Evolutionary conservation across 805 yeast genomes (phyloP).

Genomic region (Yueomyces sinensis): DNA sequence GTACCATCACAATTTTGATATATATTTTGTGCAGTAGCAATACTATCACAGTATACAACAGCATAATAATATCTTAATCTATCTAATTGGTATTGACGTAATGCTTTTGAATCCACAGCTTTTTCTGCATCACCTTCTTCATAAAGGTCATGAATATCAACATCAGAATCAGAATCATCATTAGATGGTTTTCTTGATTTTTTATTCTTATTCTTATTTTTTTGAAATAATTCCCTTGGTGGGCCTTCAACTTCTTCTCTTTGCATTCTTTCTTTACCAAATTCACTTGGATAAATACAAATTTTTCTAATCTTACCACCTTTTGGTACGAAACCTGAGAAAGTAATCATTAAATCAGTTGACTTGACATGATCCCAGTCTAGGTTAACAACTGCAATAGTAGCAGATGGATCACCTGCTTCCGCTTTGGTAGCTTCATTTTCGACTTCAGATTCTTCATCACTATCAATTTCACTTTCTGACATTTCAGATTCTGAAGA

Average conservation of each 20-base stretch:
- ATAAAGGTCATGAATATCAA: slow-evolving; percentile 56
- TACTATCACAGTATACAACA: slow-evolving; percentile 67
- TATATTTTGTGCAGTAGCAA: slow-evolving; percentile 56
- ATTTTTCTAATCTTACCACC: slow-evolving; percentile 60
- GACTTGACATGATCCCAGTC: slow-evolving; percentile 97
- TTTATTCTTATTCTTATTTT: slow-evolving; percentile 21
- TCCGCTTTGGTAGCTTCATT: slow-evolving; percentile 52
- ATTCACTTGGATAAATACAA: slow-evolving; percentile 74
- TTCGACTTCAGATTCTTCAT: slow-evolving; percentile 43
- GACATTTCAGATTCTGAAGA: slow-evolving; percentile 33
- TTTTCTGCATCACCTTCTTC: slow-evolving; percentile 72
- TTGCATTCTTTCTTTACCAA: slow-evolving; percentile 84
- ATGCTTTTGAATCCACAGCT: slow-evolving; percentile 72
- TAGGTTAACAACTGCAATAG: slow-evolving; percentile 86
- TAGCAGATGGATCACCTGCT: slow-evolving; percentile 70
- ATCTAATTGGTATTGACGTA: slow-evolving; percentile 86
- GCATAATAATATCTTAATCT: slow-evolving; percentile 90
- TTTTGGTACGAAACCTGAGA: slow-evolving; percentile 69
- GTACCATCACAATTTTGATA: slow-evolving; percentile 88
- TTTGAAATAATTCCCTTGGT: slow-evolving; percentile 65
- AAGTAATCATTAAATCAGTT: slow-evolving; percentile 78
- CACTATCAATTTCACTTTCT: slow-evolving; percentile 32
- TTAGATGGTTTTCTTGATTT: slow-evolving; percentile 25
- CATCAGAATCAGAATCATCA: slow-evolving; percentile 34
- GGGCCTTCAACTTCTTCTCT: slow-evolving; percentile 89